Percentiles rank a stretch among this genome's conserved stretches.
Conservation (phyloP, 2,329 filamentous ascomycete species). For the Celoporthe dispersa region DNA sequence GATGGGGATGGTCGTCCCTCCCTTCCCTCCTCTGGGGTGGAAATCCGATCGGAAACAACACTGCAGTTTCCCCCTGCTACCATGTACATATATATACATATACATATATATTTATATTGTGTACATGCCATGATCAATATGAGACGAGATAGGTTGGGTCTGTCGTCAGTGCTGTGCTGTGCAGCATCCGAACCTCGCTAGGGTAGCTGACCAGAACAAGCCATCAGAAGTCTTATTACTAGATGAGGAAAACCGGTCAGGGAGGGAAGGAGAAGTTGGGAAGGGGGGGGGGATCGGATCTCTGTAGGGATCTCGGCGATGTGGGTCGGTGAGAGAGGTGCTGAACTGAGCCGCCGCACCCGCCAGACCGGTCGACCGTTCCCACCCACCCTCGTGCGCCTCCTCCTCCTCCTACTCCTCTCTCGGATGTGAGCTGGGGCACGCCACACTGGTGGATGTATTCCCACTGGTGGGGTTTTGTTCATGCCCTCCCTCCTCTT, state of each 20-base stretch:
- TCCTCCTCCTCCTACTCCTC: background rate
- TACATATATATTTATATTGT: too few species aligned
- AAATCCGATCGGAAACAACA: background rate
- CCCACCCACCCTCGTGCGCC: background rate
- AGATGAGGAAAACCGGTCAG: background rate
- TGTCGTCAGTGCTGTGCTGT: too few species aligned
- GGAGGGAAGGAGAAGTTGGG: background rate
- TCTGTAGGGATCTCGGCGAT: background rate
- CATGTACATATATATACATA: too few species aligned
- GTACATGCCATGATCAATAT: background rate
- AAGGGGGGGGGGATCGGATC: background rate
- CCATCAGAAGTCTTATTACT: background rate
- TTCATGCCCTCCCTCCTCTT: background rate
- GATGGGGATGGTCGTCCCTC: background rate
- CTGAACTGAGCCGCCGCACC: constrained; percentile 1
- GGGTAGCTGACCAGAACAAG: background rate
- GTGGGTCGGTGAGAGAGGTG: background rate
- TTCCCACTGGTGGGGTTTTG: background rate
- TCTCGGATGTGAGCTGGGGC: background rate
- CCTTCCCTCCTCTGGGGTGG: background rate
- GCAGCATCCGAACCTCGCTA: too few species aligned
- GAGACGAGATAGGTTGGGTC: background rate
- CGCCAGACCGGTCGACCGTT: constrained; percentile 14
- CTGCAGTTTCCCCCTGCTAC: too few species aligned
- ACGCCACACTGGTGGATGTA: too few species aligned